These are phyloP conservation scores for Mycena citricolor DNA, from an alignment of 1,284 basidiomycete genomes.

Conservation along the genomic window DNA sequence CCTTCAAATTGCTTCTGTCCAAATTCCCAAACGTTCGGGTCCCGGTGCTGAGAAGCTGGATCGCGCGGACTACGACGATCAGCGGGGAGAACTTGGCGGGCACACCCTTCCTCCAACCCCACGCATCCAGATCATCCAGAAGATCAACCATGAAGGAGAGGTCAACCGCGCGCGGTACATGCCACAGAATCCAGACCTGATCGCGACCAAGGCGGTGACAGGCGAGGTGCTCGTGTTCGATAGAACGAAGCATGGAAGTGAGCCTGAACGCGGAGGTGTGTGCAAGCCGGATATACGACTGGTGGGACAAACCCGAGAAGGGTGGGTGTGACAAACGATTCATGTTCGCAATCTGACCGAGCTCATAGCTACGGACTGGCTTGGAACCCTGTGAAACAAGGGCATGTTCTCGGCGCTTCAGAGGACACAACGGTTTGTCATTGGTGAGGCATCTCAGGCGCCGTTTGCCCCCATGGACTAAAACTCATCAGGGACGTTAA, in stretches of 20 bases:
- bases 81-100: slow-evolving; percentile 88
- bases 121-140: slow-evolving; percentile 88
- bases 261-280: slow-evolving; percentile 81
- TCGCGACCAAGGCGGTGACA: slow-evolving; percentile 90
- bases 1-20: slow-evolving; percentile 93
- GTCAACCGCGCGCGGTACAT: slow-evolving; percentile 98
- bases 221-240: slow-evolving; percentile 96
- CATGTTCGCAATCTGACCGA: slow-evolving; percentile 1
- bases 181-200: slow-evolving; percentile 97
- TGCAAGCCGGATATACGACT: slow-evolving; percentile 92
- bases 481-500: slow-evolving; percentile 80
- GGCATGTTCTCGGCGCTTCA: slow-evolving; percentile 89
- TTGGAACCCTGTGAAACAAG: slow-evolving; percentile 85
- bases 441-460: slow-evolving; percentile 79
- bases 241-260: slow-evolving; percentile 93
- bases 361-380: slow-evolving; percentile 81
- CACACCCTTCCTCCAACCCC: slow-evolving; percentile 78
- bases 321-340: slow-evolving; percentile 50
- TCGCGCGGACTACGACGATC: slow-evolving; percentile 86
- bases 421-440: slow-evolving; percentile 97
- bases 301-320: slow-evolving; percentile 90
- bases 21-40: slow-evolving; percentile 81
- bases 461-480: slow-evolving; percentile 2
- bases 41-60: slow-evolving; percentile 74
- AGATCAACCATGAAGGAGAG: slow-evolving; percentile 95